These are phyloP conservation scores for Mimosa bimucronata DNA, from an alignment of 306 rosid species.

Conservation along the genomic window DNA sequence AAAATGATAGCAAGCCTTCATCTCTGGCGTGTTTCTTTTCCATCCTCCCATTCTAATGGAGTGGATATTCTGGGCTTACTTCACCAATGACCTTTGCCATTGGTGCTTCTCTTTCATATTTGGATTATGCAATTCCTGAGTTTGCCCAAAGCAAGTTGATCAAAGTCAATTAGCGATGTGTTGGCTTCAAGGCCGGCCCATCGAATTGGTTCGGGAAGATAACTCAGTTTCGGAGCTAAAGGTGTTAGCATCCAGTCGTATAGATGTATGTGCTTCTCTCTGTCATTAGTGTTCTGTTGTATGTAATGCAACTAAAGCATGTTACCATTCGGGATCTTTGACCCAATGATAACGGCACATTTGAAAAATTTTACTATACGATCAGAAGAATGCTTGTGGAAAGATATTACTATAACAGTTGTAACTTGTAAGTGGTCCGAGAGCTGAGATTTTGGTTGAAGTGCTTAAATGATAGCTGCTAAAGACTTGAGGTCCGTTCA, in stretches of 20 bases:
- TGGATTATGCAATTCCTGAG: slow-evolving; percentile 43
- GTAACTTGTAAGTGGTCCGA: not conserved
- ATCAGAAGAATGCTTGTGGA: slow-evolving; percentile 35
- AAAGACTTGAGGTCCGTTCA: not conserved
- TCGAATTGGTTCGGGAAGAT: slow-evolving; percentile 45
- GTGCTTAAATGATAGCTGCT: not conserved
- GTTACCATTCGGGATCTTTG: slow-evolving; percentile 36
- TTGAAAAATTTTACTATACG: not conserved
- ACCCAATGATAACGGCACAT: slow-evolving; percentile 7
- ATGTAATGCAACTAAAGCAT: slow-evolving; percentile 38
- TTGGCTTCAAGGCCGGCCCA: slow-evolving; percentile 35
- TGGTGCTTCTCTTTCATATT: slow-evolving; percentile 35
- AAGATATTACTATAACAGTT: not conserved
- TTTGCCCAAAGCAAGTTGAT: slow-evolving; percentile 41
- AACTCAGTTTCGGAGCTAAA: slow-evolving; percentile 27
- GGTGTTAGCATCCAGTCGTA: slow-evolving; percentile 31
- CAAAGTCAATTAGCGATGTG: slow-evolving; percentile 37
- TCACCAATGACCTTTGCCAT: slow-evolving; percentile 31
- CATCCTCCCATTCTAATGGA: slow-evolving; percentile 34
- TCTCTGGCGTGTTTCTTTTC: slow-evolving; percentile 37
- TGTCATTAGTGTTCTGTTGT: slow-evolving; percentile 38
- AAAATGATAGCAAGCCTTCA: slow-evolving; percentile 45
- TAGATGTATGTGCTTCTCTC: slow-evolving; percentile 33
- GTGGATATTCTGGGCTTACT: slow-evolving; percentile 30
- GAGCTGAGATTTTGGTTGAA: not conserved